Conservation (phyloP, 139 green algal genomes). For the Tetraselmis chui region DNA sequence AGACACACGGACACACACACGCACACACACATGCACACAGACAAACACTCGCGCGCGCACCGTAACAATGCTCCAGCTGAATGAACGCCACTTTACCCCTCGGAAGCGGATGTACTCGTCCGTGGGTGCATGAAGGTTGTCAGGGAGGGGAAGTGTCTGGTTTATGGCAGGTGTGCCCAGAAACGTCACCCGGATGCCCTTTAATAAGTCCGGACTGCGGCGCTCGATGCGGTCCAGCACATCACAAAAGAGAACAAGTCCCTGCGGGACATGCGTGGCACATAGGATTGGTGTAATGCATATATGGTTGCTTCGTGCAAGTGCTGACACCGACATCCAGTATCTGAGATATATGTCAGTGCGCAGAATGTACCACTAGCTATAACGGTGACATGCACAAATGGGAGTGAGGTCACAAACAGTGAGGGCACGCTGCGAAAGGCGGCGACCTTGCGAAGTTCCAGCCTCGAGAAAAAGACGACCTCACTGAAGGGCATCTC, state of each 20-base stretch:
- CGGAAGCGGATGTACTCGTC: background rate
- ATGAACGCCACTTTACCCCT: background rate
- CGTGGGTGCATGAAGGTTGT: background rate
- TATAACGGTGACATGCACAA: no score
- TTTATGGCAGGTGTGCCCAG: background rate
- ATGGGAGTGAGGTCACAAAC: no score
- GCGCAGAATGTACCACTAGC: no score
- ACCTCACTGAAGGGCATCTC: background rate
- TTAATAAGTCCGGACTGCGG: background rate
- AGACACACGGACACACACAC: no score
- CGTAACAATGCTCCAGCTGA: background rate
- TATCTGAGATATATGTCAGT: no score
- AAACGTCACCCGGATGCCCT: background rate
- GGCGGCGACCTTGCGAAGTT: constrained; percentile 11
- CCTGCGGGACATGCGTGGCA: no score
- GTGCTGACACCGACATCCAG: no score
- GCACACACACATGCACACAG: no score
- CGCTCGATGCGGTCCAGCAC: background rate
- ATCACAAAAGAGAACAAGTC: background rate
- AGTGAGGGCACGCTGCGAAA: no score
- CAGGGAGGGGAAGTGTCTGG: background rate
- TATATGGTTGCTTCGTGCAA: no score
- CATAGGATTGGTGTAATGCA: no score
- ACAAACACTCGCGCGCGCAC: no score
- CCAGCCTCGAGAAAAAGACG: constrained; percentile 9